These are phyloP conservation scores for Pseudonectria buxi DNA, from an alignment of 2,329 filamentous ascomycete genomes.

Conservation along the genomic window DNA sequence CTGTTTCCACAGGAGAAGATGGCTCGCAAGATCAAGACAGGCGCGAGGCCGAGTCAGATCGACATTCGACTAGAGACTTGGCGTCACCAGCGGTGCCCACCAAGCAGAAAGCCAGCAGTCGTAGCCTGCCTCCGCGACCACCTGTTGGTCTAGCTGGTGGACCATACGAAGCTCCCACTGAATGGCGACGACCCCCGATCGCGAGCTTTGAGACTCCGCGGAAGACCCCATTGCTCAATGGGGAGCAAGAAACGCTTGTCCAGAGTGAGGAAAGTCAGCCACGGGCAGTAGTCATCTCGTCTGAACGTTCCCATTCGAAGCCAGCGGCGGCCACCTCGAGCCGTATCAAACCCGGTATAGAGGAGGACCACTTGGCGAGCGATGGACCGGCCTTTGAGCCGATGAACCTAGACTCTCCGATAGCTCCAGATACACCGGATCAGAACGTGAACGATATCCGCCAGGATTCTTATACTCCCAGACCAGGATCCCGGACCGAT, in stretches of 20 bases:
- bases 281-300: constrained; percentile 13
- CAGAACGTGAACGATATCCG: too few species aligned
- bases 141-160: constrained; percentile 16
- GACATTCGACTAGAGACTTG: neutral
- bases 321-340: constrained; percentile 9
- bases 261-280: constrained; percentile 14
- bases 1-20: too few species aligned
- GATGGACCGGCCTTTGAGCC: too few species aligned
- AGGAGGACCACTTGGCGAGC: neutral
- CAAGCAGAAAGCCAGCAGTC: constrained; percentile 2
- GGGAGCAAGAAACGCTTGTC: constrained; percentile 14
- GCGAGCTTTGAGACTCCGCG: constrained; percentile 12
- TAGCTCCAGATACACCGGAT: too few species aligned
- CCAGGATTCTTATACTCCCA: too few species aligned
- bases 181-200: constrained; percentile 18
- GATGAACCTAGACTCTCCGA: too few species aligned
- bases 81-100: too few species aligned
- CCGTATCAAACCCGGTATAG: constrained; percentile 6
- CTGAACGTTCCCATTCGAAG: constrained; percentile 7
- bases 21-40: too few species aligned
- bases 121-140: constrained; percentile 14
- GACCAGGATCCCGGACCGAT: too few species aligned
- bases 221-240: constrained; percentile 4
- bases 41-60: neutral
- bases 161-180: constrained; percentile 13